Base-by-base conservation (phyloP, 768 basidiomycete species). In the Cubamyces lactineus region DNA sequence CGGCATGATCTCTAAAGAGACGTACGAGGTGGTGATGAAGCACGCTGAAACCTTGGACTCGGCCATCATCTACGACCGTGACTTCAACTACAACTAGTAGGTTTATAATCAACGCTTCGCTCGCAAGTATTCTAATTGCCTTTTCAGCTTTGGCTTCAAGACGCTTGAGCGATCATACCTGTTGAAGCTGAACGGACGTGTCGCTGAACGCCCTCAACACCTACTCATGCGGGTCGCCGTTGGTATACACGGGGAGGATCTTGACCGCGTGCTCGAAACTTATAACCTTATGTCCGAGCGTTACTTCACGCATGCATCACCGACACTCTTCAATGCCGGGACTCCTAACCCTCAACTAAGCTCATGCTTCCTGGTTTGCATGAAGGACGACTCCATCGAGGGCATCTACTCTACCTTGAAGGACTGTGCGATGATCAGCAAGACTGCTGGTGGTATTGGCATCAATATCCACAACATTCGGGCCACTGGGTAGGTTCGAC, bases 211-310 rank as follows among this genome's bases (percentile, higher is more conserved):
- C 40, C 97, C 97, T 30, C 97, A 98, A 70, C 97, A 98, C 75
- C 92, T 98, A 86, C 89, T 98, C 74, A 98, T 99, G 97, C 95
- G 97, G 75, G 97, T 99, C 59, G 93, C 97, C 48, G 94, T 98
- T 48, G 96, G 96, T 42, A 95, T 99, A 58, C 96, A 98, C 73
- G 96, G 95, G 5, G 71, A 77, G 9, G 91, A 98, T 74, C 84
- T 98, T 57, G 93, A 96, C 21, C 88, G 87, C 38, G 93, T 88
- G 49, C 79, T 98, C 64, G 88, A 97, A 79, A 97, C 96, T 0
- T 94, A 94, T 74, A 91, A 94, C 69, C 83, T 97, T 65, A 98
- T 98, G 96, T 96, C 93, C 16, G 93, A 98, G 77, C 90, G 95
- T 19, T 97, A 93, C 81, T 99, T 98, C 77, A 99, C 96, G 0